Evolutionary conservation across 352 stramenopile genomes (phyloP), one percentile per base, ranked within the genome.

Genomic region (Phytophthora niederhauseri): DNA sequence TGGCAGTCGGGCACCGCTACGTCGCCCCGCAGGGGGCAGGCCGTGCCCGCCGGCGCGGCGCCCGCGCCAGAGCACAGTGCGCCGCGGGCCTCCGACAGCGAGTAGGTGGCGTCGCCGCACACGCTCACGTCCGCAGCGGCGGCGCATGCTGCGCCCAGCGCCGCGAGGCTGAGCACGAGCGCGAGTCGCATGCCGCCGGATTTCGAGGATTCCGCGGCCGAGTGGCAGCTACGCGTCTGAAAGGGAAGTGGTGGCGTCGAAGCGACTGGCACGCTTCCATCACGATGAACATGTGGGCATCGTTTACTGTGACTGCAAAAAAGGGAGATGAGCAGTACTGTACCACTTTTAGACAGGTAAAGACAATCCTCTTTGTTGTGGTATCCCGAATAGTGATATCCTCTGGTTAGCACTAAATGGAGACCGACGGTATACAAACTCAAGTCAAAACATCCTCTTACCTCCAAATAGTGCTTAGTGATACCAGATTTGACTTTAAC

Each of bases 11-110:
- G 48, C 14, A 64, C 68, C 4, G 81, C 72, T 8, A 71, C 59
- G 34, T 88, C 76, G 38, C 81, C 80, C 55, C 77, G 77, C 43
- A 73, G 61, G 15, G 84, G 81, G 54, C 84, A 92, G 6, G 74
- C 72, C 9, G 54, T 78, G 24, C 81, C 83, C 8, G 56, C 58
- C 0, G 84, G 81, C 0, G 38, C 55, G 34, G 54, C 20, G 17
- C 65, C 71, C 6, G 56, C 58, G 4, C 61, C 52, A 1, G 70
- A 71, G 45, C 67, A 80, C 9, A 70, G n/a, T 5, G 43, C 45
- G n/a, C 71, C 77, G 55, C 57, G 50, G 11, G 52, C 38, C 24
- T 68, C 60, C 6, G 52, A 57, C 6, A 84, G 41, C 20, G 59
- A 52, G 48, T 86, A 86, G 28, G 78, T 86, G 34, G 78, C 78